Evolutionary conservation across 2,329 filamentous ascomycete species (phyloP).

Genomic region (Davidsoniella australis): DNA sequence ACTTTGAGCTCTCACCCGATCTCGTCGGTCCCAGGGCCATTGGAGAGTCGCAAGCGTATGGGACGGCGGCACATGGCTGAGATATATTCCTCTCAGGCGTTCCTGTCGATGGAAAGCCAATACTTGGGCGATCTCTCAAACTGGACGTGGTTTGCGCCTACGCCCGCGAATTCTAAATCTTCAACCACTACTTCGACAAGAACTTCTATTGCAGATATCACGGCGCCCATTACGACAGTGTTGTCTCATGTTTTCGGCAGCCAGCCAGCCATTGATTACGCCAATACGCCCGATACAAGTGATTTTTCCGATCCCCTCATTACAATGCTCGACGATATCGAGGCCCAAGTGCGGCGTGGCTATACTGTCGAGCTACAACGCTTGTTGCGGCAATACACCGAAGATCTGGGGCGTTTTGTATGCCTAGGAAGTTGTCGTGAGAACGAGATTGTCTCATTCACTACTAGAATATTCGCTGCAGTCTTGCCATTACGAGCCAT

Average conservation of each 20-base stretch:
- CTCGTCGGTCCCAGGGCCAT: constrained; percentile 32
- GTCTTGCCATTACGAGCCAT: not conserved
- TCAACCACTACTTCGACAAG: no score
- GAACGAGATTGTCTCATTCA: constrained; percentile 9
- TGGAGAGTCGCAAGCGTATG: constrained; percentile 36
- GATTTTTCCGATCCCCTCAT: constrained; percentile 6
- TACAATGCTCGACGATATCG: not conserved
- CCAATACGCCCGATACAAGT: constrained; percentile 4
- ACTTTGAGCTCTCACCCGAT: constrained; percentile 16
- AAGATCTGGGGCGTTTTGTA: constrained; percentile 6
- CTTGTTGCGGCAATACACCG: constrained; percentile 2
- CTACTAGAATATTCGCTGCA: constrained; percentile 1
- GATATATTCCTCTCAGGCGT: constrained; percentile 23
- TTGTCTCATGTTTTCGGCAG: no score
- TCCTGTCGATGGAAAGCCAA: constrained; percentile 24
- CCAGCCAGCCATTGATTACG: not conserved
- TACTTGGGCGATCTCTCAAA: constrained; percentile 25
- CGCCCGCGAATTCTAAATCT: constrained; percentile 1
- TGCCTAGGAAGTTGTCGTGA: constrained; percentile 9
- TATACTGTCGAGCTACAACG: constrained; percentile 3
- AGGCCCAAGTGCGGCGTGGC: not conserved
- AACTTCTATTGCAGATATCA: no score
- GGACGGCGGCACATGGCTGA: constrained; percentile 38
- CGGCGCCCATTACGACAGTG: no score
- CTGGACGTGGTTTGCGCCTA: constrained; percentile 37